Percentiles rank a stretch among this genome's conserved stretches.
Evolutionary conservation across 768 basidiomycete species (phyloP).

Genomic region (Aureoboletus auriporus): DNA sequence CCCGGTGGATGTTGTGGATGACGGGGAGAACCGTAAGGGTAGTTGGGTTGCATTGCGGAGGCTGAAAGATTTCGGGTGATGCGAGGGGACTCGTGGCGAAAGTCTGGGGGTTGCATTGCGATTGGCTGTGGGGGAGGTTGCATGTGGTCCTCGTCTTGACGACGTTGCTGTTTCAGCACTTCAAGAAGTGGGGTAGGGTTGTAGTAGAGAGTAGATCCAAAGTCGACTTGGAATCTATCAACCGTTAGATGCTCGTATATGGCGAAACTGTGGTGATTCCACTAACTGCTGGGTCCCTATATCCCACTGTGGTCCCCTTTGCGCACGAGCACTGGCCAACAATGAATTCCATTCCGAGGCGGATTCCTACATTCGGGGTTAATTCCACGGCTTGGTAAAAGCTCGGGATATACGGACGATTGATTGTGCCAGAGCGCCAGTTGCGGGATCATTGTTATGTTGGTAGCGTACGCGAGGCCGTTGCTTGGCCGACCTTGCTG

Average conservation of each 20-base stretch:
- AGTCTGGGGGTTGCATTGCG: constrained; percentile 32
- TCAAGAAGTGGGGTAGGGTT: constrained; percentile 60
- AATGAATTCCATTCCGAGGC: constrained; percentile 87
- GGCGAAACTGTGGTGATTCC: background rate
- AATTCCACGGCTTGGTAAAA: background rate
- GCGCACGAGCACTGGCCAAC: constrained; percentile 71
- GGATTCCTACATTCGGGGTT: constrained; percentile 45
- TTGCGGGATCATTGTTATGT: constrained; percentile 51
- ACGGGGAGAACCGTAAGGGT: constrained; percentile 27
- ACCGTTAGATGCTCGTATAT: background rate
- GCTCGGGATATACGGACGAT: constrained; percentile 45
- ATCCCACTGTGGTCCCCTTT: constrained; percentile 86
- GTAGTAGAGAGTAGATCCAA: constrained; percentile 68
- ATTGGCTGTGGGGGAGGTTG: constrained; percentile 17
- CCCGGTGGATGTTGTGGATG: constrained; percentile 28
- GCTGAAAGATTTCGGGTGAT: constrained; percentile 29
- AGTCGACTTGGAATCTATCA: constrained; percentile 70
- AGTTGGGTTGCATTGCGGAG: constrained; percentile 27
- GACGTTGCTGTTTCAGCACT: constrained; percentile 38
- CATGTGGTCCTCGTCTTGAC: constrained; percentile 26
- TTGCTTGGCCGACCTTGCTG: constrained; percentile 46
- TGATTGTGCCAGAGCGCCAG: constrained; percentile 48
- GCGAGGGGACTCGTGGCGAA: constrained; percentile 32
- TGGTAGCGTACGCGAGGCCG: constrained; percentile 39
- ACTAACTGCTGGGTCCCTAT: constrained; percentile 81